Percentiles rank a stretch among this genome's conserved stretches.
phyloP scores from a whole-genome alignment of 2,329 filamentous ascomycete genomes.

The Eutypa lata region DNA sequence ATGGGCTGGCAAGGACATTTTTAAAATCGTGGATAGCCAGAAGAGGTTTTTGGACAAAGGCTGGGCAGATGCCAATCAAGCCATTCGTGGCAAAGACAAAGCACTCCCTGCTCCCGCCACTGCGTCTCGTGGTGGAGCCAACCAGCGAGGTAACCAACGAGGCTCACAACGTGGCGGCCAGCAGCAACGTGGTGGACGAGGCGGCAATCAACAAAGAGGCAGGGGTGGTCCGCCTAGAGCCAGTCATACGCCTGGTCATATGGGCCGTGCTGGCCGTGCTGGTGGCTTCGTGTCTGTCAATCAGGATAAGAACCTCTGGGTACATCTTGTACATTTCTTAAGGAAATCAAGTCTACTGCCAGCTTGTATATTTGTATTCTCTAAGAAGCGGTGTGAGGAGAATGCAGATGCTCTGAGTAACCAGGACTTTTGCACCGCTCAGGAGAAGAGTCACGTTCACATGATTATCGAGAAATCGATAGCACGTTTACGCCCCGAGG shows the following conservation, averaged over 20 bases:
- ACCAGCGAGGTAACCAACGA: slow-evolving; percentile 48
- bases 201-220: slow-evolving; percentile 53
- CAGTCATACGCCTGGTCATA: slow-evolving; percentile 71
- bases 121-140: slow-evolving; percentile 41
- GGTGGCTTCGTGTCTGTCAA: slow-evolving; percentile 85
- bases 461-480: slow-evolving; percentile 97
- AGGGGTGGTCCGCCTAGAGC: slow-evolving; percentile 57
- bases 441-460: slow-evolving; percentile 94
- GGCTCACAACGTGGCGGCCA: slow-evolving; percentile 47
- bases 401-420: slow-evolving; percentile 95
- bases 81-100: slow-evolving; percentile 78
- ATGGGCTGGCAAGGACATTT: slow-evolving; percentile 88
- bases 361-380: slow-evolving; percentile 97
- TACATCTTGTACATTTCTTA: slow-evolving; percentile 88
- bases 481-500: slow-evolving; percentile 84
- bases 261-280: slow-evolving; percentile 81
- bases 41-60: slow-evolving; percentile 89
- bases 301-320: slow-evolving; percentile 96
- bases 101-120: slow-evolving; percentile 39
- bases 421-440: slow-evolving; percentile 88
- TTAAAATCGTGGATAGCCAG: slow-evolving; percentile 91
- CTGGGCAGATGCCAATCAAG: slow-evolving; percentile 90
- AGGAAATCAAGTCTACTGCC: slow-evolving; percentile 84
- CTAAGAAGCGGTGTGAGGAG: slow-evolving; percentile 95
- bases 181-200: slow-evolving; percentile 45